Base-by-base conservation (phyloP, 768 basidiomycete species). In the Pilatotrama ljubarskyi region DNA sequence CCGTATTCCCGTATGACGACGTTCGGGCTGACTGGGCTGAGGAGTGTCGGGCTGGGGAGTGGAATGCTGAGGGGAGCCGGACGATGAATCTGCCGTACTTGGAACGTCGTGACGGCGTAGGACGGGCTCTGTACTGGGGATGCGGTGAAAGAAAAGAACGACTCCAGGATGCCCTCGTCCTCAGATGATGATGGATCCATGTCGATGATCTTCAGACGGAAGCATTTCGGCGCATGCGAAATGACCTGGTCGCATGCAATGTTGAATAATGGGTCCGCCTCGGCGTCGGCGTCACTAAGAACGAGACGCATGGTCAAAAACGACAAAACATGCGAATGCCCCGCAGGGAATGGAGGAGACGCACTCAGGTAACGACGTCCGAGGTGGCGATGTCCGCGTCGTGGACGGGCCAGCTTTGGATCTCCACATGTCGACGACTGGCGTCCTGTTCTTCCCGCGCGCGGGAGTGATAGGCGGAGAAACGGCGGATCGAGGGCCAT, bases 71-170 rank as follows among this genome's bases (percentile, higher is more conserved):
- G 55, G 8, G 61, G 61, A 1, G 61, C 46, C 5, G 61, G 61
- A 2, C 55, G 55, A 11, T 59, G 40, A 24, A 18, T 24, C 14
- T 47, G 58, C 20, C 44, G 47, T 18, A 47, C 35, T 25, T 48
- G 43, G 59, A 60, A 61, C 8, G 64, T 35, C 26, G 66, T 51
- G 1, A 52, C 17, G 20, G 64, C 18, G 60, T 59, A 59, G 22
- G 64, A 55, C 40, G 66, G 66, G 46, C 64, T 65, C 37, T 68
- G 64, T n/a, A 65, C 60, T 22, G 64, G 66, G 14, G 64, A 58
- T 6, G 66, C 64, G 14, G 62, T 65, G 59, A 68, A 64, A 20
- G 66, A 68, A 38, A 68, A 64, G 42, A 65, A 63, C 24, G 66
- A 64, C 17, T 58, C 59, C 4, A 59, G 40, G 11, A 47, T 41